Conservation (phyloP, 2,329 filamentous ascomycete species). For the Scytalidium sp. region DNA sequence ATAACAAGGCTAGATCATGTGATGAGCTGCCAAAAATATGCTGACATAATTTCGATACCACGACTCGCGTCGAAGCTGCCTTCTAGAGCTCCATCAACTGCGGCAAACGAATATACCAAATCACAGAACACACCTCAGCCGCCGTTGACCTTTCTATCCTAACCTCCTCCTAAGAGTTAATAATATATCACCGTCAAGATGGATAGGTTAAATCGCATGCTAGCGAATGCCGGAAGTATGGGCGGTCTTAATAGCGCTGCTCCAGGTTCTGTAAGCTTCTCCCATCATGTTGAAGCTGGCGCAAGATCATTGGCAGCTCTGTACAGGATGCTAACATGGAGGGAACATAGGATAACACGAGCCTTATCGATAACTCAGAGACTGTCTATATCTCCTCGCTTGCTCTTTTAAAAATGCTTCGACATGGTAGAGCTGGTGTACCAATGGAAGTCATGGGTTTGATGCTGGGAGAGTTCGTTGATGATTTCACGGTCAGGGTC, state of each 20-base stretch:
- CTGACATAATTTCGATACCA: neutral
- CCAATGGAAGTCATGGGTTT: conserved; percentile 99
- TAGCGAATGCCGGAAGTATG: conserved; percentile 72
- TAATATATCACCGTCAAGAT: conserved; percentile 45
- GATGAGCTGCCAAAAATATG: neutral
- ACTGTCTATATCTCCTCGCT: conserved; percentile 99
- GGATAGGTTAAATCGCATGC: conserved; percentile 90
- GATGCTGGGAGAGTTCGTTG: conserved; percentile 98
- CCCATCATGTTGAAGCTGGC: neutral
- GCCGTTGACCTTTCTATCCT: neutral
- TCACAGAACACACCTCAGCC: neutral
- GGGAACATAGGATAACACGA: conserved; percentile 70
- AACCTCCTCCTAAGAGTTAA: neutral
- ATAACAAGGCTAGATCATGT: neutral
- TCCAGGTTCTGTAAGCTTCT: conserved; percentile 55
- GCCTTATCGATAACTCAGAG: conserved; percentile 97
- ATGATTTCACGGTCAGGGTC: conserved; percentile 97
- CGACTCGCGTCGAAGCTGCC: neutral
- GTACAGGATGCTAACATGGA: neutral
- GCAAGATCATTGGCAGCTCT: neutral
- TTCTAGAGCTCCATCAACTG: neutral
- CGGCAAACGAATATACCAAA: neutral
- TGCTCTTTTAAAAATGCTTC: conserved; percentile 96
- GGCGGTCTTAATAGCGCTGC: conserved; percentile 52
- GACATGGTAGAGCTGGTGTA: conserved; percentile 94